A percentile compares a stretch with the other conserved stretches of the same genome.
phyloP scores from a whole-genome alignment of 108 stramenopile species.

The Conticribra guillardii region DNA sequence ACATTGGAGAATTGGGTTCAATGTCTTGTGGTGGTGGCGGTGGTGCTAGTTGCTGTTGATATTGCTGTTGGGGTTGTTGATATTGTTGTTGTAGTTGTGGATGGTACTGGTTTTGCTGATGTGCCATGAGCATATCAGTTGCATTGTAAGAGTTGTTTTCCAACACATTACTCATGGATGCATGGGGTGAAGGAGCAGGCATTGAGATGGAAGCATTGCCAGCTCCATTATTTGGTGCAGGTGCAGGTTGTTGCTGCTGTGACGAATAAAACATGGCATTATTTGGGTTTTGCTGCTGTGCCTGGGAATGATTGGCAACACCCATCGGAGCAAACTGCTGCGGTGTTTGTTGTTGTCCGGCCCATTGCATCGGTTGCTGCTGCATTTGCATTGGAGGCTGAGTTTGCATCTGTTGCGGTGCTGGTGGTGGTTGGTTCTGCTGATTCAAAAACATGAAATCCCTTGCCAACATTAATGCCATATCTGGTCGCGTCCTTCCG shows the following conservation, averaged over 20 bases:
- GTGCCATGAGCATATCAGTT: background rate
- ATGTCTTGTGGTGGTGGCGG: background rate
- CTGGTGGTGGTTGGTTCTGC: constrained; percentile 28
- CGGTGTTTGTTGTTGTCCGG: background rate
- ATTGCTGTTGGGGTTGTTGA: background rate
- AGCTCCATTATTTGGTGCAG: background rate
- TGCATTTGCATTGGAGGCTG: constrained; percentile 4
- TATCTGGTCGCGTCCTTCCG: constrained; percentile 67
- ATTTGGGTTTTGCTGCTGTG: background rate
- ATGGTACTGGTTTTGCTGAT: background rate
- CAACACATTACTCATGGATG: too few species aligned
- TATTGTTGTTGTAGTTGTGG: background rate
- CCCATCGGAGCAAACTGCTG: background rate
- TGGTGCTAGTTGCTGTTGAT: background rate
- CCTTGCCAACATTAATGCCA: constrained; percentile 85
- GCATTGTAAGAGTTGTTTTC: background rate
- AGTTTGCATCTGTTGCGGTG: too few species aligned
- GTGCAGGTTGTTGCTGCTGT: background rate
- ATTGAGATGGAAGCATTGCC: too few species aligned
- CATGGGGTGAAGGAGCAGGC: too few species aligned
- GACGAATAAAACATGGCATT: background rate
- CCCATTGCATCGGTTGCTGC: constrained; percentile 1
- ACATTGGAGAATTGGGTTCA: background rate
- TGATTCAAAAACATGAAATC: constrained; percentile 87
- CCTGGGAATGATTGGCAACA: background rate